Conservation (phyloP, 768 basidiomycete genomes). For the Boletus rex-veris region DNA sequence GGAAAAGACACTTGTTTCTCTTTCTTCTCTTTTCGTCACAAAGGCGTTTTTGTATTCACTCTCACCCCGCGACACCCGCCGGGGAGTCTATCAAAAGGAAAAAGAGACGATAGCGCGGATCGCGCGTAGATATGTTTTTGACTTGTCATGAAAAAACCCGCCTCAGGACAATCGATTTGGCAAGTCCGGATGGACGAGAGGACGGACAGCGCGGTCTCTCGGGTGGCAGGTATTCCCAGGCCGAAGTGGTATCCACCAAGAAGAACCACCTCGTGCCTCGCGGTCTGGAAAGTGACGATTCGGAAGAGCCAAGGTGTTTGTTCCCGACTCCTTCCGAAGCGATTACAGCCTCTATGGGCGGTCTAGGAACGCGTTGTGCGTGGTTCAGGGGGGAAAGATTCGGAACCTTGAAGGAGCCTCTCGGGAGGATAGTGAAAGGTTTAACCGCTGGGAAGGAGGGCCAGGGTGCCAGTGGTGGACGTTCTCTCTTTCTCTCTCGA, state of each 20-base stretch:
- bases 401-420: not conserved
- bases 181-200: constrained; percentile 7
- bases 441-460: not conserved
- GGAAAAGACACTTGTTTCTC: not conserved
- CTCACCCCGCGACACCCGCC: not conserved
- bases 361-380: not conserved
- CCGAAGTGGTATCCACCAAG: constrained; percentile 9
- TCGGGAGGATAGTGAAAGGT: not conserved
- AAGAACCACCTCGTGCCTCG: constrained; percentile 19
- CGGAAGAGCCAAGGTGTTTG: constrained; percentile 3
- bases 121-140: not conserved
- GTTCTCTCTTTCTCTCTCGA: not conserved
- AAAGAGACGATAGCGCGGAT: constrained; percentile 19
- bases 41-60: not conserved
- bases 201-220: constrained; percentile 4
- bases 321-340: constrained; percentile 15
- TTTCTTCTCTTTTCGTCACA: not conserved
- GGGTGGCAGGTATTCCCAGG: constrained; percentile 15
- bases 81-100: not conserved
- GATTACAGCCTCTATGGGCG: not conserved
- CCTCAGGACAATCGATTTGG: constrained; percentile 8
- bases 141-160: constrained; percentile 1
- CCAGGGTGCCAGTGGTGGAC: not conserved
- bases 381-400: not conserved
- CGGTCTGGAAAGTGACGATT: constrained; percentile 6